Evolutionary conservation across 257 asterid species (phyloP), one percentile per base, ranked within the genome.

Genomic region (Petunia axillaris): DNA sequence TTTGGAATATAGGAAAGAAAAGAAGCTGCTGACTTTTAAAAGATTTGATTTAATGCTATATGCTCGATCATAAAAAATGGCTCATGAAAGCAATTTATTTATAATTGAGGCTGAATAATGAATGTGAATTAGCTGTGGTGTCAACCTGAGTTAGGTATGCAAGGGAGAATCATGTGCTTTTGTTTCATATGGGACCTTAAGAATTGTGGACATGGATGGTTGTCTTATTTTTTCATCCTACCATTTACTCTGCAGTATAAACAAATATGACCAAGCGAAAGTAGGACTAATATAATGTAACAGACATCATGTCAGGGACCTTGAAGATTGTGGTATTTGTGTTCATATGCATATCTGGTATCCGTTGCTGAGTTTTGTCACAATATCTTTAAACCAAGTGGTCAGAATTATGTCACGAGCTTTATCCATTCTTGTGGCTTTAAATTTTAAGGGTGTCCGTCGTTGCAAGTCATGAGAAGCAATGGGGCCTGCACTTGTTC

Each of bases 181-280:
- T 44, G 53, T 62, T 68, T 16, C 43, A n/a, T 8, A 68, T 68
- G 15, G 76, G 76, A 68, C 76, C 57, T 68, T 5, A 6, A 7
- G 37, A 41, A 8, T 40, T 66, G 14, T 66, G 52, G 37, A 66
- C 11, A 41, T 41, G 11, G 15, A 14, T 35, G 14, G 67, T 62
- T 62, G 41, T 62, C 67, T 62, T 14, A 15, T 57, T 62, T 62
- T 62, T 52, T 14, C 8, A 14, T 52, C 11, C 57, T 52, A 52
- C 57, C 57, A 52, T 52, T 52, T 52, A 14, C 15, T 52, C 4
- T 52, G 57, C 11, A 52, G 57, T 52, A 52, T 52, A 9, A 52
- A 52, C 4, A 52, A 52, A 52, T 14, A 9, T 4, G 11, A 14
- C 57, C 57, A 52, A 52, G 57, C 57, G 8, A 8, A 14, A 52